Base-by-base conservation (phyloP, 2,329 filamentous ascomycete species). In the Colletotrichum lupini region DNA sequence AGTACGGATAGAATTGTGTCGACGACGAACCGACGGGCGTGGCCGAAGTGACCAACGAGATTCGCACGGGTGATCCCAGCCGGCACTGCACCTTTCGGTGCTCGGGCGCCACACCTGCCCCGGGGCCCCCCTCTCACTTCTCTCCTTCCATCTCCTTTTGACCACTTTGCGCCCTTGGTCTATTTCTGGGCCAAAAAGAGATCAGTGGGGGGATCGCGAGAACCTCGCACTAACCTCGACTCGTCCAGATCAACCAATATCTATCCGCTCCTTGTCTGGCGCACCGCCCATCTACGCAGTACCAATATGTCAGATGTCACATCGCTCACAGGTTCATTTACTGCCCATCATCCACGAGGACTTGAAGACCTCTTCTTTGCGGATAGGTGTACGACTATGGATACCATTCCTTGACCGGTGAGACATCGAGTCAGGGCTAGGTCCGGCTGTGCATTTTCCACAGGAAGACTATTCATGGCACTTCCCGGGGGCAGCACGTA, bases 51-150 rank as follows among this genome's bases (percentile, higher is more conserved):
- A 56, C 62, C 67, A 73, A 70, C 60, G 60, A 60, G 60, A 60
- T 61, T 65, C 30, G 60, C 70, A 42, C 60, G 67, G 70, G 55
- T 46, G 32, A 64, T 61, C 24, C 59, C 59, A 62, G 69, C 30
- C 66, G 37, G 58, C 60, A 24, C 70, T 70, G 70, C 67, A 70
- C 35, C 60, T 65, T 56, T 69, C 55, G 70, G 70, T 57, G 42
- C 53, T 53, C 46, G 52, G 58, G 64, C 63, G 69, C 68, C 68
- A 72, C 64, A 72, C 22, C 58, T 68, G 49, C 52, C 5, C 14
- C 49, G 14, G 49, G 49, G 4, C 26, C 5, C 69, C 57, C 67
- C 70, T 70, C 66, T n/a, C 46, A 49, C 53, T 42, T 32, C 46
- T 12, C 19, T 65, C 70, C 70, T 70, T 32, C 70, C 12, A 70